These are phyloP conservation scores for Globisporangium nunn DNA, from an alignment of 352 stramenopile species.

Conservation along the genomic window DNA sequence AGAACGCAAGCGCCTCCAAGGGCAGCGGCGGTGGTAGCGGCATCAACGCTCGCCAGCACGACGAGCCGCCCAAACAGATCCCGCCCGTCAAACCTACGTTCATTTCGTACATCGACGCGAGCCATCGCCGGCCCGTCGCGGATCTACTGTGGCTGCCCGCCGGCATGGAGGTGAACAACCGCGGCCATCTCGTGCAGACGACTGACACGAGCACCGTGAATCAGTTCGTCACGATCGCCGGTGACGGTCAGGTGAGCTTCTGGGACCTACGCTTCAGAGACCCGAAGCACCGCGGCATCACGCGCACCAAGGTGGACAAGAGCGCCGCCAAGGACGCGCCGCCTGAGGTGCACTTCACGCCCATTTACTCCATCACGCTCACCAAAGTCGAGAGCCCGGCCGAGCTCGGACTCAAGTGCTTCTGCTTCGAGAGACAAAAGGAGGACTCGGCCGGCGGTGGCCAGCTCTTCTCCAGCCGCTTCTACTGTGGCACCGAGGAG, in stretches of 20 bases:
- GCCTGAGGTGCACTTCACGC: slow-evolving; percentile 70
- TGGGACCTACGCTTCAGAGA: slow-evolving; percentile 91
- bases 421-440: slow-evolving; percentile 59
- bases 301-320: slow-evolving; percentile 62
- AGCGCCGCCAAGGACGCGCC: slow-evolving; percentile 42
- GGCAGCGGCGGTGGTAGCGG: slow-evolving; percentile 2
- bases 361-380: slow-evolving; percentile 78
- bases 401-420: slow-evolving; percentile 54
- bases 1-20: slow-evolving; percentile 19
- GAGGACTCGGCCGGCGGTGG: slow-evolving; percentile 28
- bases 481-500: slow-evolving; percentile 85
- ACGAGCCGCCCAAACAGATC: slow-evolving; percentile 50
- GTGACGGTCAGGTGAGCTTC: slow-evolving; percentile 88
- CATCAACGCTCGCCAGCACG: slow-evolving; percentile 7
- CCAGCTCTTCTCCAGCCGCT: slow-evolving; percentile 42
- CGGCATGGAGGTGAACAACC: slow-evolving; percentile 84
- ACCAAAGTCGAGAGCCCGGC: slow-evolving; percentile 67
- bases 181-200: slow-evolving; percentile 69
- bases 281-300: slow-evolving; percentile 66
- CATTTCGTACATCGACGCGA: slow-evolving; percentile 85
- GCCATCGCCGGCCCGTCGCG: slow-evolving; percentile 78
- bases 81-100: slow-evolving; percentile 65
- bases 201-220: slow-evolving; percentile 39
- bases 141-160: slow-evolving; percentile 86
- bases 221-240: slow-evolving; percentile 91